Conservation (phyloP, 2,329 filamentous ascomycete species). For the Pseudogymnoascus sp. region DNA sequence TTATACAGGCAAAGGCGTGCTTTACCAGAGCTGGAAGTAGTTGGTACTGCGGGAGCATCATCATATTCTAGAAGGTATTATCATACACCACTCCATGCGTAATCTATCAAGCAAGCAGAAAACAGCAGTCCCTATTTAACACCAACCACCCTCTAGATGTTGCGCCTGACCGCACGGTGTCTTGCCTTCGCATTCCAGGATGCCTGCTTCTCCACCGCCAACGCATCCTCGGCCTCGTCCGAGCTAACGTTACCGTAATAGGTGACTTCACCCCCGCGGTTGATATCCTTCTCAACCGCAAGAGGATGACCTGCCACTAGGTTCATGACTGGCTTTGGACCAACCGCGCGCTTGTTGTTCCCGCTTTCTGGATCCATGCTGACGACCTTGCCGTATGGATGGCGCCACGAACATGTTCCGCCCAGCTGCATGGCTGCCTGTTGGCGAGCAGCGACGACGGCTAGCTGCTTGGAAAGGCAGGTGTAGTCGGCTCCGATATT, state of each 20-base stretch:
- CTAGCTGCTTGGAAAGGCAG: slow-evolving; percentile 21
- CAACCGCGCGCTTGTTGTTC: background rate
- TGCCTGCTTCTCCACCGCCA: background rate
- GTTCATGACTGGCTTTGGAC: background rate
- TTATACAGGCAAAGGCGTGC: background rate
- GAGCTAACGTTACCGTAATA: background rate
- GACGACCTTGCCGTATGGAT: background rate
- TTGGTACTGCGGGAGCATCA: background rate
- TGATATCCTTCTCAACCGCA: background rate
- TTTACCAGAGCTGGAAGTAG: background rate
- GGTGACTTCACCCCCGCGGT: background rate
- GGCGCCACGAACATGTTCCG: background rate
- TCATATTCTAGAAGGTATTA: slow-evolving; percentile 3
- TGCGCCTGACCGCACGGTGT: background rate
- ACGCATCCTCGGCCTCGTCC: background rate
- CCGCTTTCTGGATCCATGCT: background rate
- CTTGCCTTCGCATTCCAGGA: background rate
- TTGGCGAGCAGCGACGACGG: background rate
- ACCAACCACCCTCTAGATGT: background rate
- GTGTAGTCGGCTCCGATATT: slow-evolving; percentile 22
- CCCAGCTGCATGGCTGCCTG: background rate
- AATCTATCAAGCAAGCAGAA: background rate
- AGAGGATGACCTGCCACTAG: background rate
- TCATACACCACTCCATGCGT: slow-evolving; percentile 3
- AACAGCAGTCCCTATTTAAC: slow-evolving; percentile 3